Conservation (phyloP, 1,284 basidiomycete species). For the Volvariella volvacea region DNA sequence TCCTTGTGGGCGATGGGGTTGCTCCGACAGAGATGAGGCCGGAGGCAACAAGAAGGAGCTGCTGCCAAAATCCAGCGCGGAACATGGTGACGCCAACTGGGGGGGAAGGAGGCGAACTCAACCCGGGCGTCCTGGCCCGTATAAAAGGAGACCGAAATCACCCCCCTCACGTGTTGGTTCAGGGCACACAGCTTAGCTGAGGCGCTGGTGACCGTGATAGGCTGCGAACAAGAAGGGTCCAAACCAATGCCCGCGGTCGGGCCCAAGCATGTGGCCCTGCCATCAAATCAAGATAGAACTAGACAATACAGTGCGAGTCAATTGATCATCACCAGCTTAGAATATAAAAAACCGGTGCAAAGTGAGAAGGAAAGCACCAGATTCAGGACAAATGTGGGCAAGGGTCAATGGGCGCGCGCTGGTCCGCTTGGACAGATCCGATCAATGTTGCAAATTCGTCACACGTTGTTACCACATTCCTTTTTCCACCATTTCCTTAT, state of each 20-base stretch:
- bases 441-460: background rate
- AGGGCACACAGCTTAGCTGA: background rate
- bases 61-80: constrained; percentile 20
- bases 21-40: constrained; percentile 20
- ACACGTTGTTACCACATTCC: background rate
- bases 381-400: no score
- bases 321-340: no score
- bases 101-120: constrained; percentile 14
- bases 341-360: no score
- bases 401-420: background rate
- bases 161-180: background rate
- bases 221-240: no score
- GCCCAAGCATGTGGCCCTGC: no score
- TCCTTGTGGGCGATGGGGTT: constrained; percentile 11
- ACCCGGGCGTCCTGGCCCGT: background rate
- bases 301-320: no score
- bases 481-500: no score
- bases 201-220: background rate
- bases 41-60: constrained; percentile 19
- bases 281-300: no score
- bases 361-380: no score
- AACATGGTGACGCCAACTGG: constrained; percentile 21
- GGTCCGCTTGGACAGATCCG: background rate
- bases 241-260: no score
- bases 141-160: background rate